phyloP scores from a whole-genome alignment of 805 yeast genomes.

The Myxozyma melibiosi region DNA sequence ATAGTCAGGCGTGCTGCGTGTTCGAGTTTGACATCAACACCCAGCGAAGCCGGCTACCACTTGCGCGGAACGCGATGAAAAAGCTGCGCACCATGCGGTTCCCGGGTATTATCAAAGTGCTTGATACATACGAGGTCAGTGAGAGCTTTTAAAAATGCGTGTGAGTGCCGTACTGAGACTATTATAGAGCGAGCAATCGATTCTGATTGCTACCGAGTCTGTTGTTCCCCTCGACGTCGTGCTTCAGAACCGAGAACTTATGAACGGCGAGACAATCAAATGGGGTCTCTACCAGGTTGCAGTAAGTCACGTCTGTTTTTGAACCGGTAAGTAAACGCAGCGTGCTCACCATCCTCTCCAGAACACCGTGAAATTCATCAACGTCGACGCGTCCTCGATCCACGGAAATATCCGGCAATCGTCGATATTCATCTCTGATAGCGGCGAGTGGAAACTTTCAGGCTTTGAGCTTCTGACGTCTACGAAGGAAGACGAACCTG shows the following conservation, averaged over 20 bases:
- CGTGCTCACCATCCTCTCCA: neutral
- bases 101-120: slow-evolving; percentile 66
- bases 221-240: slow-evolving; percentile 55
- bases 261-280: slow-evolving; percentile 44
- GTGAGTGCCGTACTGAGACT: neutral
- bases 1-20: slow-evolving; percentile 56
- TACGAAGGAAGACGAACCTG: slow-evolving; percentile 50
- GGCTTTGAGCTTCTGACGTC: slow-evolving; percentile 74
- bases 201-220: slow-evolving; percentile 69
- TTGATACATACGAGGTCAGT: slow-evolving; percentile 60
- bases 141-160: too few species aligned
- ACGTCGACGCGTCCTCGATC: slow-evolving; percentile 56
- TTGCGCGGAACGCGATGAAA: slow-evolving; percentile 51
- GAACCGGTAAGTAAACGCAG: neutral
- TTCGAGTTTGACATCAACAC: slow-evolving; percentile 61
- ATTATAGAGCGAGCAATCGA: slow-evolving; percentile 49
- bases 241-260: slow-evolving; percentile 40
- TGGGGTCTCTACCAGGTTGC: slow-evolving; percentile 62
- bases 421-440: slow-evolving; percentile 63
- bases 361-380: slow-evolving; percentile 58
- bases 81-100: slow-evolving; percentile 60
- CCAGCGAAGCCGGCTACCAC: slow-evolving; percentile 40
- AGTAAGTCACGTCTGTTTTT: neutral
- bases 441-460: slow-evolving; percentile 82
- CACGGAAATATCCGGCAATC: slow-evolving; percentile 64